A percentile compares a stretch with the other conserved stretches of the same genome.
phyloP scores from a whole-genome alignment of 805 yeast species.

The Yarrowia deformans region DNA sequence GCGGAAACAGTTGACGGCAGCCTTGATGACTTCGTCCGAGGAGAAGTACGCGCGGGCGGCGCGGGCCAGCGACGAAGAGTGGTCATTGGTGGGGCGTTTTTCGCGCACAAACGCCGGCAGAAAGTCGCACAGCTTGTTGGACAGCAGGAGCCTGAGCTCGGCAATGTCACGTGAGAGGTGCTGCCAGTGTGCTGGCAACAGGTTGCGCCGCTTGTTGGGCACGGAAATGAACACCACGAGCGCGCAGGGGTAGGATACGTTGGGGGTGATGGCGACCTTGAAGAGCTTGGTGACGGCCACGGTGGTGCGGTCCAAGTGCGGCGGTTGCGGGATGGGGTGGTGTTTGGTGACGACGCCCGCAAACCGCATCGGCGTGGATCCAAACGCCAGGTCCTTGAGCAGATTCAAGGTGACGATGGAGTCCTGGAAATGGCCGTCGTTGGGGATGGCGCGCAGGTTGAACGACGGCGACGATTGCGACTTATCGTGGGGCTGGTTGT shows the following conservation, averaged over 20 bases:
- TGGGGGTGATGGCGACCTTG: conserved; percentile 42
- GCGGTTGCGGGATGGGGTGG: conserved; percentile 43
- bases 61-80: conserved; percentile 4
- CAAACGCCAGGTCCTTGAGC: conserved; percentile 45
- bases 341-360: conserved; percentile 43
- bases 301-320: conserved; percentile 37
- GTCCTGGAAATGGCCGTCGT: conserved; percentile 28
- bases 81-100: conserved; percentile 27
- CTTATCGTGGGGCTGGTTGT: conserved; percentile 27
- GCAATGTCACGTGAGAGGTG: conserved; percentile 23
- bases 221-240: conserved; percentile 33
- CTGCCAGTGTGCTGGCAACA: conserved; percentile 30
- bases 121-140: conserved; percentile 36
- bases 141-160: conserved; percentile 19
- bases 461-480: conserved; percentile 14
- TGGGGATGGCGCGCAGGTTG: conserved; percentile 28
- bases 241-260: conserved; percentile 23
- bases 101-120: conserved; percentile 27
- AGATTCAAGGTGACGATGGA: conserved; percentile 36
- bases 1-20: conserved; percentile 43
- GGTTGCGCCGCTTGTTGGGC: conserved; percentile 34
- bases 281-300: conserved; percentile 45
- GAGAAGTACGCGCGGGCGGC: conserved; percentile 34
- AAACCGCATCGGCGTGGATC: conserved; percentile 44
- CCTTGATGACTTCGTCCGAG: conserved; percentile 42